Evolutionary conservation across 2,329 filamentous ascomycete genomes (phyloP), one percentile per base, ranked within the genome.

Genomic region (Talaromyces pinophilus): DNA sequence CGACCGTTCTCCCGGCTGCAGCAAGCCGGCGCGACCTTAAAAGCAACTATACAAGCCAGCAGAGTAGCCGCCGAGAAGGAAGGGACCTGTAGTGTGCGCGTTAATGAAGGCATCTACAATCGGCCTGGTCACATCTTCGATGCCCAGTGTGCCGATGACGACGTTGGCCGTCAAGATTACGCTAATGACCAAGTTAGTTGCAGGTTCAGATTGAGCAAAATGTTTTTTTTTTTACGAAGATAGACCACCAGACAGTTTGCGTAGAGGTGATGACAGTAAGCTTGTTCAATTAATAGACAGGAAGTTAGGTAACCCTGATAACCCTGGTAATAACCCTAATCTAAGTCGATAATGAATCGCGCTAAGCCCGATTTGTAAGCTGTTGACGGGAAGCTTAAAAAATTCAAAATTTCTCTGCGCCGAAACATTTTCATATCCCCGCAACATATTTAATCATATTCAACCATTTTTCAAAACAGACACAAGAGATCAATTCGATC

Each of bases 321-420:
- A 52, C 48, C 48, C 48, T 50, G 3, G 2, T 15, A 40, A 42
- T 52, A 17, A 33, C 50, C 48, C 48, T 52, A 52, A 52, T 52
- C 48, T 33, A 13, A 11, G 17, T 44, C 35, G 61, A 63, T 63
- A 55, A 55, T 22, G 22, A 42, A 44, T 15, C 1, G 54, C 69
- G 70, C 72, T 73, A 73, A 71, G 48, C 72, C 67, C 11, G 44
- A 69, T 68, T 44, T 40, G 70, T 59, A 7, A 65, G 55, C 33
- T 62, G 28, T 44, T 10, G 59, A 28, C 52, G 22, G 11, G 48
- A 55, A 28, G 44, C 63, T 60, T 52, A 73, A 71, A 70, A 57
- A 38, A 71, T 72, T 72, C 68, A 38, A 50, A 62, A 48, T 48
- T 61, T 62, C 44, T 48, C 52, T 54, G 13, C 28, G 40, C 22